These are phyloP conservation scores for Ilex asprella DNA, from an alignment of 257 asterid genomes.

Conservation along the genomic window DNA sequence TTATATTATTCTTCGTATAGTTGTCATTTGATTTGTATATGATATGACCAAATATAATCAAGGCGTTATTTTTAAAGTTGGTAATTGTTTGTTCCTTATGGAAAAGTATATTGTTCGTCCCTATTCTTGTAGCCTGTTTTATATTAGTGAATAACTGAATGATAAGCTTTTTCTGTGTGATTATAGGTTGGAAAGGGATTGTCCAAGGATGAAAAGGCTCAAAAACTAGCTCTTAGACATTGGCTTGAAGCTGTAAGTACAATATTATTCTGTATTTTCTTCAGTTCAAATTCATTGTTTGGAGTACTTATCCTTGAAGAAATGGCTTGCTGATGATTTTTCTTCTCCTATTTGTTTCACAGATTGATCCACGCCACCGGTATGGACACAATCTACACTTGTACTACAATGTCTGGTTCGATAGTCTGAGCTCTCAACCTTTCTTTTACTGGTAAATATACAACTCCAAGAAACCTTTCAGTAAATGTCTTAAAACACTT, in stretches of 20 bases:
- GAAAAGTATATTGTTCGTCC: too few species aligned
- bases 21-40: too few species aligned
- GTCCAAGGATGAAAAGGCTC: conserved; percentile 23
- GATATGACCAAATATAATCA: too few species aligned
- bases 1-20: too few species aligned
- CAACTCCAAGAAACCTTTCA: neutral
- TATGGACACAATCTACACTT: too few species aligned
- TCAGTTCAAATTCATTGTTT: neutral
- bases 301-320: neutral
- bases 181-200: neutral
- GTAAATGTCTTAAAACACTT: neutral
- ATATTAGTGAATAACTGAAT: too few species aligned
- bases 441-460: conserved; percentile 25
- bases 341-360: neutral
- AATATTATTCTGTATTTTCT: neutral
- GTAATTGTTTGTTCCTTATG: too few species aligned
- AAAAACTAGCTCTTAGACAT: conserved; percentile 6
- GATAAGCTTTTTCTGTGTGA: too few species aligned
- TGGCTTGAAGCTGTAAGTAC: conserved; percentile 32
- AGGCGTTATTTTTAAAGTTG: too few species aligned
- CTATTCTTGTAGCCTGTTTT: too few species aligned
- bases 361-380: conserved; percentile 29
- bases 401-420: too few species aligned
- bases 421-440: too few species aligned
- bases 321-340: neutral